phyloP scores from a whole-genome alignment of 1,284 basidiomycete species.

The Malassezia sympodialis region DNA sequence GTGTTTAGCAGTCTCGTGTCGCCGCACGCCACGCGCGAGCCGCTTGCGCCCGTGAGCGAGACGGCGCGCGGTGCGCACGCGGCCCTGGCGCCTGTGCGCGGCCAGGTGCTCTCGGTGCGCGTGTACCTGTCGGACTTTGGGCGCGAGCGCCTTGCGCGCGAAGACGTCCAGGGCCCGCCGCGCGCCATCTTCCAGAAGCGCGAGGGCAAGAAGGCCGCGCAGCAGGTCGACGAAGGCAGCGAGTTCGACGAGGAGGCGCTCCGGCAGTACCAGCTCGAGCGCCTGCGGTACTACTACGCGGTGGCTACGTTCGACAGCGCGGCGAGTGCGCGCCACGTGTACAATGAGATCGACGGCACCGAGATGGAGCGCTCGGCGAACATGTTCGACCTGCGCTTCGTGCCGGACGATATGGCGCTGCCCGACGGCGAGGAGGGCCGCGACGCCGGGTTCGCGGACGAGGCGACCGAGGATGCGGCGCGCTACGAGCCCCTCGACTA shows the following conservation, averaged over 20 bases:
- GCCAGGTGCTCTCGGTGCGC: conserved; percentile 48
- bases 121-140: conserved; percentile 93
- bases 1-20: conserved; percentile 77
- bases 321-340: conserved; percentile 68
- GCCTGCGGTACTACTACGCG: conserved; percentile 91
- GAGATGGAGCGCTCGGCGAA: conserved; percentile 96
- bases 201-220: conserved; percentile 30
- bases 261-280: conserved; percentile 83
- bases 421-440: conserved; percentile 60
- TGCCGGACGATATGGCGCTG: conserved; percentile 73
- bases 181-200: conserved; percentile 62
- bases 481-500: conserved; percentile 78
- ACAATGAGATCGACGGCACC: conserved; percentile 79
- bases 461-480: conserved; percentile 59
- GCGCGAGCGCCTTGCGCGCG: conserved; percentile 70
- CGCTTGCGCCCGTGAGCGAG: conserved; percentile 1
- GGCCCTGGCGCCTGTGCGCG: conserved; percentile 27
- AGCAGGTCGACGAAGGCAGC: conserved; percentile 48
- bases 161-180: conserved; percentile 84
- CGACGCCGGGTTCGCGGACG: conserved; percentile 58
- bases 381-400: conserved; percentile 68
- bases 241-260: conserved; percentile 69
- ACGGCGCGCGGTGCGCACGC: conserved; percentile 15
- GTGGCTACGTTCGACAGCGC: conserved; percentile 78
- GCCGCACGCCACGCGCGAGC: conserved; percentile 31